Evolutionary conservation across 2,329 filamentous ascomycete genomes (phyloP), one percentile per base, ranked within the genome.

Genomic region (Beauveria varroae): DNA sequence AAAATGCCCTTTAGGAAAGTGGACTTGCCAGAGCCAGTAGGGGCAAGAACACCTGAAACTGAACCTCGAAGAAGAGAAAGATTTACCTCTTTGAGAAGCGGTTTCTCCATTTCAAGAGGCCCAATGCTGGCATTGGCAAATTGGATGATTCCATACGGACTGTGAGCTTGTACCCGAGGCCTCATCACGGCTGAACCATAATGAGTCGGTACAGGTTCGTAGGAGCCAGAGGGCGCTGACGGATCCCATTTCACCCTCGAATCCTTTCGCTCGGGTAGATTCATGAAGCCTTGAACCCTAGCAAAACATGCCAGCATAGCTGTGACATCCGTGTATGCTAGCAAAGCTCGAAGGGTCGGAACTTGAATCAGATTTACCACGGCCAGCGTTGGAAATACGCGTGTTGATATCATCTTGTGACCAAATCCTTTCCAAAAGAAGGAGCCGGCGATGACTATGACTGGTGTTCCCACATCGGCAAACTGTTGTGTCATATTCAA

Each of bases 381-480:
- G 14, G 28, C 41, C 5, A 56, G 28, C 3, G 49, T 54, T 24
- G 51, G 40, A 8, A 56, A 60, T 2, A 52, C 57, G 1, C 20
- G 34, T 16, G 37, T 26, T 1, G 57, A 18, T 3, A 7, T 26
- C 26, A 52, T 7, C 12, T 22, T 44, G 4, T 40, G 28, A 20
- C 14, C 57, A n/a, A 60, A 60, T 2, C 47, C 49, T 24, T 12
- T 44, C 49, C 49, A 60, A 37, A 60, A 60, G n/a, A 60, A 52
- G 18, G 47, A 49, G 5, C 16, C 49, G 6, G 37, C 57, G 18
- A 59, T 40, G 5, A 52, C 49, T 6, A 60, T n/a, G 14, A 46
- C 24, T 3, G 57, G 40, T 16, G 43, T 49, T 16, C 54, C 26
- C 1, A 47, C 9, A 40, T 57, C 54, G 3, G 20, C 43, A 47